phyloP scores from a whole-genome alignment of 345 rosid species.

The Salix caprea region DNA sequence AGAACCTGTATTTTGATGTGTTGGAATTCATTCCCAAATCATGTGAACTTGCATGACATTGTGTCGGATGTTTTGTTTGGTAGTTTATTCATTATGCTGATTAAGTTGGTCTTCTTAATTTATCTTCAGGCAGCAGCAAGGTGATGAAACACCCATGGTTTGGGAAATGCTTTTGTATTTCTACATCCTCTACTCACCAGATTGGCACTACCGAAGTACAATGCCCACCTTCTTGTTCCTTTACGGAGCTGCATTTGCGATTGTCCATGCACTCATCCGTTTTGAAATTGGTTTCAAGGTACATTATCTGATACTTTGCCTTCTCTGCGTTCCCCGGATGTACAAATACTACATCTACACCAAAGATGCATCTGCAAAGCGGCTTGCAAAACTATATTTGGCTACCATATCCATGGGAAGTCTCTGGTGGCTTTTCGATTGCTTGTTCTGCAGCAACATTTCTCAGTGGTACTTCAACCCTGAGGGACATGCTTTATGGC shows the following conservation, averaged over 20 bases:
- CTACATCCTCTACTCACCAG: conserved; percentile 93
- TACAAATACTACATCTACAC: conserved; percentile 96
- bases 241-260: conserved; percentile 78
- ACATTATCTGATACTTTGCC: conserved; percentile 69
- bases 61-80: background rate
- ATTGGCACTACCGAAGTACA: conserved; percentile 93
- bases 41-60: background rate
- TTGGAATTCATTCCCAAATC: background rate
- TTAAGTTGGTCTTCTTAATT: background rate
- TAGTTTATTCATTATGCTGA: background rate
- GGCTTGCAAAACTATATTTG: conserved; percentile 64
- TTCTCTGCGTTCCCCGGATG: conserved; percentile 84
- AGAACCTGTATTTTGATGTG: background rate
- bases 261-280: conserved; percentile 56
- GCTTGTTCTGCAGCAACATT: conserved; percentile 51
- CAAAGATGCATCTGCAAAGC: conserved; percentile 55
- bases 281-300: conserved; percentile 84
- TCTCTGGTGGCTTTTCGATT: conserved; percentile 71
- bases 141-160: conserved; percentile 98
- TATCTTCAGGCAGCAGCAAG: conserved; percentile 76
- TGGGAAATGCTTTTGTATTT: conserved; percentile 97
- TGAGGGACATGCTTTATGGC: conserved; percentile 95
- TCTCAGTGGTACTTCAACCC: conserved; percentile 70
- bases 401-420: conserved; percentile 55
- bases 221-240: conserved; percentile 95